Base-by-base conservation (phyloP, 2,329 filamentous ascomycete species). In the Colletotrichum sp. region DNA sequence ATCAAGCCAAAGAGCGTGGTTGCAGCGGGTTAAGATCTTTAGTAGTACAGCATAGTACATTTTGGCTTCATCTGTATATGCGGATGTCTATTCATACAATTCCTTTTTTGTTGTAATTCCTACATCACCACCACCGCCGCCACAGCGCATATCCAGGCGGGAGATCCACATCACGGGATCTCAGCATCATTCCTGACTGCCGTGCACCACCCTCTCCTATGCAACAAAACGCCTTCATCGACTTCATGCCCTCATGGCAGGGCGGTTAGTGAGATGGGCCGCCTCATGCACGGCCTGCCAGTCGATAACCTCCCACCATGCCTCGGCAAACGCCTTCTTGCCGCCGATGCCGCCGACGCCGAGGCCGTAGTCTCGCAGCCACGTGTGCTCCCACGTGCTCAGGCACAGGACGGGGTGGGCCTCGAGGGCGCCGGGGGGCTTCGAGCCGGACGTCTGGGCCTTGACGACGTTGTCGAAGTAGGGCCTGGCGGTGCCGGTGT, bases 361-460 rank as follows among this genome's bases (percentile, higher is more conserved):
- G 34, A 92, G 83, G 68, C 91, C 91, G 85, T 95, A 98, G 84
- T 99, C 96, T 71, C 91, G 90, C 84, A 99, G 87, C 92, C 95
- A 99, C 10, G 94, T 93, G 86, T 99, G 97, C 88, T 99, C 94
- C 97, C 97, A 99, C 7, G 96, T 98, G 87, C 96, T 99, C 76
- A 99, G 90, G 83, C 96, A 98, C 80, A 99, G 88, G 77, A 99
- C 89, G 15, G 96, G 96, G 72, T 92, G 89, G 39, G 96, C 85
- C 65, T 94, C 90, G 78, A 92, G 90, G 74, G 93, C 93, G 52
- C 94, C 94, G 3, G 94, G 92, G 7, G 92, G 90, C 75, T 90
- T 84, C 62, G 84, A 81, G 39, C 77, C 79, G 73, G 70, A 72
- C 24, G 7, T 44, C 70, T 78, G 77, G 36, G 78, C 76, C 76